phyloP scores from a whole-genome alignment of 2,329 filamentous ascomycete genomes.

The Xylariaceae sp. region DNA sequence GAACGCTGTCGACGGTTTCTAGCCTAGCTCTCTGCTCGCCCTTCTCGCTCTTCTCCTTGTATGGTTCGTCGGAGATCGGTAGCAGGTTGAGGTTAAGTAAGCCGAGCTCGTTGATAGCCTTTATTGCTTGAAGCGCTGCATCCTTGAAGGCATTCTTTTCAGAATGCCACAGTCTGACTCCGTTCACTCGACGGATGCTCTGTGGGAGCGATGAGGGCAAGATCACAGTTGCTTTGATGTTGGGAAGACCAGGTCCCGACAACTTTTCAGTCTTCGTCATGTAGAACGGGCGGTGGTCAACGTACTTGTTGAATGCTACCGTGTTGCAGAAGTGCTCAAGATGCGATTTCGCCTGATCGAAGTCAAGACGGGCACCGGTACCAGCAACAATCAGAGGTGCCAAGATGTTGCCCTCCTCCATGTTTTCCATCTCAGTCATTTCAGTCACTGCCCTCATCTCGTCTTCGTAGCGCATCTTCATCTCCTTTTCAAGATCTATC shows the following conservation, averaged over 20 bases:
- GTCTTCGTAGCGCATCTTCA: slow-evolving; percentile 67
- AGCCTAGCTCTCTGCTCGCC: slow-evolving; percentile 31
- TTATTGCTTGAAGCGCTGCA: slow-evolving; percentile 77
- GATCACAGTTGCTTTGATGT: slow-evolving; percentile 57
- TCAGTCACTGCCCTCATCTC: slow-evolving; percentile 50
- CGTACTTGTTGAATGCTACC: slow-evolving; percentile 54
- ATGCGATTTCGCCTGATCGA: slow-evolving; percentile 71
- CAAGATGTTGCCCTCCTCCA: slow-evolving; percentile 28
- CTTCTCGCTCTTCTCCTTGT: slow-evolving; percentile 31
- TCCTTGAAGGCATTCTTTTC: slow-evolving; percentile 74
- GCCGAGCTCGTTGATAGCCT: slow-evolving; percentile 62
- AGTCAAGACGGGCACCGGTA: slow-evolving; percentile 62
- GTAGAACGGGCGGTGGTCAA: slow-evolving; percentile 67
- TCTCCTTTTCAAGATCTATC: slow-evolving; percentile 64
- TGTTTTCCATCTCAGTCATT: slow-evolving; percentile 46
- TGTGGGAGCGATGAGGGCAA: slow-evolving; percentile 69
- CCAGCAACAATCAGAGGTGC: slow-evolving; percentile 35
- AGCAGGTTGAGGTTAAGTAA: slow-evolving; percentile 76
- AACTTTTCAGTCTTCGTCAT: slow-evolving; percentile 40
- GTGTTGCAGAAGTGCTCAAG: slow-evolving; percentile 76
- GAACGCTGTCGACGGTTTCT: slow-evolving; percentile 32
- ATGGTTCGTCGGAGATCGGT: slow-evolving; percentile 49
- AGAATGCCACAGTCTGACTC: slow-evolving; percentile 59
- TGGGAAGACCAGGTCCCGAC: slow-evolving; percentile 18
- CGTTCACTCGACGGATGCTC: slow-evolving; percentile 50